Evolutionary conservation across 768 basidiomycete species (phyloP).

Genomic region (Termitomyces titanicus): DNA sequence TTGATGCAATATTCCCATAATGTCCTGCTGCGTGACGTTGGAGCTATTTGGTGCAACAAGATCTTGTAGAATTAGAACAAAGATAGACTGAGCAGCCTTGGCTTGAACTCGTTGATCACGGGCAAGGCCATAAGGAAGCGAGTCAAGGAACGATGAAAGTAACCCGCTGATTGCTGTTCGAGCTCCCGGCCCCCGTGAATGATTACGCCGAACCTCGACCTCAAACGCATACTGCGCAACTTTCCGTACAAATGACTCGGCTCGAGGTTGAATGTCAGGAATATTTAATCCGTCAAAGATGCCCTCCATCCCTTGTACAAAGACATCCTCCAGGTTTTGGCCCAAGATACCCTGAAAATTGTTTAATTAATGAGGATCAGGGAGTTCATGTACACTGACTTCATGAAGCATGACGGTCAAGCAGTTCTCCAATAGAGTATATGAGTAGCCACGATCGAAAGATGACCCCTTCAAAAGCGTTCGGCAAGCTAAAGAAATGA

Average conservation of each 20-base stretch:
- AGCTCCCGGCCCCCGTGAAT: slow-evolving; percentile 47
- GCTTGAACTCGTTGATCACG: slow-evolving; percentile 61
- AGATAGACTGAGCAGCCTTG: slow-evolving; percentile 53
- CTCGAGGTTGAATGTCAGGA: slow-evolving; percentile 64
- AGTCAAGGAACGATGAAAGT: slow-evolving; percentile 74
- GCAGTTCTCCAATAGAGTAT: slow-evolving; percentile 67
- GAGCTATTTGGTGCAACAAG: slow-evolving; percentile 54
- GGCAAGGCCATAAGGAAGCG: slow-evolving; percentile 72
- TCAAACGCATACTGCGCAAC: slow-evolving; percentile 72
- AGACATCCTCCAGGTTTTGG: slow-evolving; percentile 72
- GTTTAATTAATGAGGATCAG: slow-evolving; percentile 1
- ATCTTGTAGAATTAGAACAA: slow-evolving; percentile 62
- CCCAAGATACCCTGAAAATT: slow-evolving; percentile 58
- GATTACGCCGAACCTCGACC: slow-evolving; percentile 62
- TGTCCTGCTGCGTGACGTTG: slow-evolving; percentile 47
- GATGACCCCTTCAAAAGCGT: slow-evolving; percentile 50
- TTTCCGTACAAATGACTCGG: slow-evolving; percentile 65
- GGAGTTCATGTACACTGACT: slow-evolving; percentile 37
- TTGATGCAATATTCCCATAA: slow-evolving; percentile 71
- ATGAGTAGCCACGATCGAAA: slow-evolving; percentile 56
- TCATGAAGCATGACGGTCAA: slow-evolving; percentile 71
- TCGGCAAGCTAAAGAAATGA: slow-evolving; percentile 61
- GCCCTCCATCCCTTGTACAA: slow-evolving; percentile 67
- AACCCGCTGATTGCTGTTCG: slow-evolving; percentile 56
- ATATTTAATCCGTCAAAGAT: slow-evolving; percentile 74